phyloP scores from a whole-genome alignment of 169 alveolate genomes.

The Plasmodium malariae region DNA sequence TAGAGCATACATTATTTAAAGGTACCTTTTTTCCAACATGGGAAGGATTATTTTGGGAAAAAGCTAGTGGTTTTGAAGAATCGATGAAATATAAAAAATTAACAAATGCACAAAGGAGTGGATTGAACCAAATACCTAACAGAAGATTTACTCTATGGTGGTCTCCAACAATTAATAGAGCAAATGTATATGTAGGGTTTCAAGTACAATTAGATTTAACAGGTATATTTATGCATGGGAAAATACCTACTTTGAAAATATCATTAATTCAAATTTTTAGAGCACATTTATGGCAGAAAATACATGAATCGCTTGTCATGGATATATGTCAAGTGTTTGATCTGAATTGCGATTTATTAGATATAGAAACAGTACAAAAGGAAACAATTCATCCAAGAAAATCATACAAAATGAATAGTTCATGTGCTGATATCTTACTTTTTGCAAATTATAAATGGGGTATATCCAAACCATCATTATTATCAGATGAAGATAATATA shows the following conservation, averaged over 20 bases:
- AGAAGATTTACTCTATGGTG: slow-evolving; percentile 99
- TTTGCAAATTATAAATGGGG: slow-evolving; percentile 99
- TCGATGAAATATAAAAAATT: slow-evolving; percentile 99
- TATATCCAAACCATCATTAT: slow-evolving; percentile 96
- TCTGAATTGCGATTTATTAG: slow-evolving; percentile 97
- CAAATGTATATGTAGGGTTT: slow-evolving; percentile 99
- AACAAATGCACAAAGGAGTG: slow-evolving; percentile 99
- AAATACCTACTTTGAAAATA: slow-evolving; percentile 99
- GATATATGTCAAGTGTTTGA: slow-evolving; percentile 99
- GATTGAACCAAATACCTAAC: slow-evolving; percentile 99
- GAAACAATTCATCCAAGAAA: slow-evolving; percentile 99
- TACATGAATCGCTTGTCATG: slow-evolving; percentile 99
- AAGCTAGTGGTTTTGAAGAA: slow-evolving; percentile 99
- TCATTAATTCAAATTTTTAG: slow-evolving; percentile 99
- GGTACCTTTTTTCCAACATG: slow-evolving; percentile 99
- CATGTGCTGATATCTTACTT: slow-evolving; percentile 99
- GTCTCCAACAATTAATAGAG: slow-evolving; percentile 99
- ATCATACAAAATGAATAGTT: slow-evolving; percentile 99
- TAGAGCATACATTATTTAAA: slow-evolving; percentile 99
- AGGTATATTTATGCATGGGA: slow-evolving; percentile 99
- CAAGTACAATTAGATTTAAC: slow-evolving; percentile 99
- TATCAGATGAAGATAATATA: slow-evolving; percentile 93
- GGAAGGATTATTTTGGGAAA: slow-evolving; percentile 99
- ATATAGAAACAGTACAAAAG: slow-evolving; percentile 99
- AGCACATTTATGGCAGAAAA: slow-evolving; percentile 99